A percentile compares a stretch with the other conserved stretches of the same genome.
Conservation (phyloP, 1,284 basidiomycete species). For the Apiotrichum montevideense region DNA sequence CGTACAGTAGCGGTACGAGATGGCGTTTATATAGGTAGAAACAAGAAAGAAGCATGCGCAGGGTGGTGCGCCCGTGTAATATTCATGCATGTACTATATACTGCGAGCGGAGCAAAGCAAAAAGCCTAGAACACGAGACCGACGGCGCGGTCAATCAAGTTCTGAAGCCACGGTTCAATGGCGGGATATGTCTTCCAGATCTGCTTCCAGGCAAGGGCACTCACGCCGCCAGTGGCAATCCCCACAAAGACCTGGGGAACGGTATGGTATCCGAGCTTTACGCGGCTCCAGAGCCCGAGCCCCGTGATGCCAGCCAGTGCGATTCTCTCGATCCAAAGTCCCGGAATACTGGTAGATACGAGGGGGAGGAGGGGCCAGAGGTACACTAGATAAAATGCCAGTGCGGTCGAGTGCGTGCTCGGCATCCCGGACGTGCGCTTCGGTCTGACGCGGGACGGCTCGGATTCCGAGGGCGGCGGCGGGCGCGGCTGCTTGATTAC, state of each 20-base stretch:
- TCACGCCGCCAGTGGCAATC: constrained; percentile 54
- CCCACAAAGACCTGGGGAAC: constrained; percentile 67
- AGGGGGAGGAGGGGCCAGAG: constrained; percentile 57
- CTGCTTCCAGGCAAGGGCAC: constrained; percentile 54
- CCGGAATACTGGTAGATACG: constrained; percentile 48
- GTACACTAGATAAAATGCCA: constrained; percentile 65
- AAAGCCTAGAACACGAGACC: background rate
- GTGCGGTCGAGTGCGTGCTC: constrained; percentile 74
- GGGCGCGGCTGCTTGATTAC: constrained; percentile 69
- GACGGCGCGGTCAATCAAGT: background rate
- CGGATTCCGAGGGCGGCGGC: constrained; percentile 34
- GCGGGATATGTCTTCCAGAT: constrained; percentile 26
- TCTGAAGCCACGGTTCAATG: background rate
- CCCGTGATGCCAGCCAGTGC: constrained; percentile 10
- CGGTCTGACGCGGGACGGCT: constrained; percentile 15
- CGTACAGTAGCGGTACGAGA: too few species aligned
- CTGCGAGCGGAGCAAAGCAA: background rate
- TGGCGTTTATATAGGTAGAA: too few species aligned
- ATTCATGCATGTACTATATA: constrained; percentile 13
- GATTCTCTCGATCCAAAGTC: constrained; percentile 45
- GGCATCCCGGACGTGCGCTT: constrained; percentile 64
- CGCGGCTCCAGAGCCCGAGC: constrained; percentile 60
- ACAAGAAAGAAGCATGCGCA: background rate
- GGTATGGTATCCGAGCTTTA: constrained; percentile 77
- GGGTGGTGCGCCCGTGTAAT: background rate